phyloP scores from a whole-genome alignment of 768 basidiomycete species.

The Leccinum arenicola region DNA sequence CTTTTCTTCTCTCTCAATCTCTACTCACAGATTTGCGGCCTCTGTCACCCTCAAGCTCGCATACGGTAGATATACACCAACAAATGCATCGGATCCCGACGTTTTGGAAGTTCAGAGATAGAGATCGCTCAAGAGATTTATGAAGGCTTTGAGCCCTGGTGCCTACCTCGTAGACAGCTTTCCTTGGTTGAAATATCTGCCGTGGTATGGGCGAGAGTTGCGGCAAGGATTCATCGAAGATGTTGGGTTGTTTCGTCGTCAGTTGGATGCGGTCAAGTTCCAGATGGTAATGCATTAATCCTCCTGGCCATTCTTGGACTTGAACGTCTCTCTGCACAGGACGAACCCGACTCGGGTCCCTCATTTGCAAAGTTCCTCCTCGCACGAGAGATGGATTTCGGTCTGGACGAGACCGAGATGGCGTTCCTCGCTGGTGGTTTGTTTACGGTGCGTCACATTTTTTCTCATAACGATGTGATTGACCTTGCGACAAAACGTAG shows the following conservation, averaged over 20 bases:
- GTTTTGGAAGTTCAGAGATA: conserved; percentile 19
- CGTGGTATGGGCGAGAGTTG: conserved; percentile 55
- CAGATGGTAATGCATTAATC: conserved; percentile 37
- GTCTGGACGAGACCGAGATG: conserved; percentile 49
- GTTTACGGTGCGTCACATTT: conserved; percentile 41
- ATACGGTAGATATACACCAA: conserved; percentile 19
- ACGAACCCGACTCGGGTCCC: conserved; percentile 23
- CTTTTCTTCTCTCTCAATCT: neutral
- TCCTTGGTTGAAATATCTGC: conserved; percentile 42
- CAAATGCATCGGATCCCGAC: conserved; percentile 16
- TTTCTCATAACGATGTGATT: neutral
- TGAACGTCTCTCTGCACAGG: conserved; percentile 9
- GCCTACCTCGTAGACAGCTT: conserved; percentile 34
- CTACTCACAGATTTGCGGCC: conserved; percentile 14
- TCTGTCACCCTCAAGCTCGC: conserved; percentile 15
- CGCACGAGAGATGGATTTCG: conserved; percentile 46
- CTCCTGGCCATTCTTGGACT: neutral
- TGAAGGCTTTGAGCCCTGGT: conserved; percentile 25
- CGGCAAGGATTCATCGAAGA: conserved; percentile 50
- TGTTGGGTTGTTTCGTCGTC: conserved; percentile 42
- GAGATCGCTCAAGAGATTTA: conserved; percentile 20
- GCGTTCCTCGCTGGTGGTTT: conserved; percentile 59
- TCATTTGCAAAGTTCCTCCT: conserved; percentile 56
- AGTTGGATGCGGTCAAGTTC: conserved; percentile 41
- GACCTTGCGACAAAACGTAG: conserved; percentile 29